Percentiles rank a stretch among this genome's conserved stretches.
Evolutionary conservation across 805 yeast species (phyloP).

Genomic region (Isabelozyma pseudorhagii): DNA sequence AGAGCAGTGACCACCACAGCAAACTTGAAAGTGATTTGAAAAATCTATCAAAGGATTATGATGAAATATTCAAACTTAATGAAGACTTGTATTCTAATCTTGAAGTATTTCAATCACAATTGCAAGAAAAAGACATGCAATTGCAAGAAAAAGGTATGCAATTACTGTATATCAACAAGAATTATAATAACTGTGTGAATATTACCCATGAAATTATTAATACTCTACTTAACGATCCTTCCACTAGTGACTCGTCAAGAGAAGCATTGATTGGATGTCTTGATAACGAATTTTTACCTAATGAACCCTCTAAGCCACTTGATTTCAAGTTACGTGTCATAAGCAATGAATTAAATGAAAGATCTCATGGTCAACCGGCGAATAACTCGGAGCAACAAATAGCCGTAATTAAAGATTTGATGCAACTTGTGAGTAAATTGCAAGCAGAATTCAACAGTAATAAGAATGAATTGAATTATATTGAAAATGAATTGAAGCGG

Average conservation of each 20-base stretch:
- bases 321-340: conserved; percentile 22
- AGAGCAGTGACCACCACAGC: conserved; percentile 2
- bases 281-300: conserved; percentile 3
- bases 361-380: neutral
- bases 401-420: conserved; percentile 1
- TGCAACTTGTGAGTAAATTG: conserved; percentile 16
- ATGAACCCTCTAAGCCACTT: conserved; percentile 10
- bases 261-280: conserved; percentile 14
- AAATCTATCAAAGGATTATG: conserved; percentile 22
- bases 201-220: conserved; percentile 18
- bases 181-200: conserved; percentile 9
- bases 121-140: conserved; percentile 24
- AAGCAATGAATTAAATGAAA: conserved; percentile 14
- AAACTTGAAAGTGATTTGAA: conserved; percentile 17
- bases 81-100: conserved; percentile 36
- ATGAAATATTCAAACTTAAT: conserved; percentile 33
- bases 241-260: conserved; percentile 12
- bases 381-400: neutral
- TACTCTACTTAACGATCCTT: conserved; percentile 13
- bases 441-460: conserved; percentile 17
- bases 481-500: conserved; percentile 16
- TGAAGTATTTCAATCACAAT: conserved; percentile 29
- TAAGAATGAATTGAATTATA: conserved; percentile 13
- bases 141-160: neutral
- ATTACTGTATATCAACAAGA: conserved; percentile 8